phyloP scores from a whole-genome alignment of 345 rosid species.

The Heritiera littoralis region DNA sequence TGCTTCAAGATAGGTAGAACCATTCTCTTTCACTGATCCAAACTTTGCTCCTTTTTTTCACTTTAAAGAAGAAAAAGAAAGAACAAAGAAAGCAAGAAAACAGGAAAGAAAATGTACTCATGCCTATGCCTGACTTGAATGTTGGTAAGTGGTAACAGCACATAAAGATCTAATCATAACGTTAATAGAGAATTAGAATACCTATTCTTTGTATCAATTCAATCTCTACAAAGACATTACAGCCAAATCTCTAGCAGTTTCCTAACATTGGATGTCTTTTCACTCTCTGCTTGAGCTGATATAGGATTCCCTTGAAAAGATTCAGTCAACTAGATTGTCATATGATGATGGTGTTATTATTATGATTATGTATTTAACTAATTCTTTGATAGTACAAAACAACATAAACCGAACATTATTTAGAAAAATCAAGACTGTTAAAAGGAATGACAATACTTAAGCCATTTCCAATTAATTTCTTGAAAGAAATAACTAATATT shows the following conservation, averaged over 20 bases:
- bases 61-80: background rate
- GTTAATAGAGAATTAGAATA: background rate
- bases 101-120: background rate
- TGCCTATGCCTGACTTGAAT: background rate
- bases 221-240: background rate
- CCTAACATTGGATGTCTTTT: background rate
- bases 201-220: background rate
- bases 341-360: background rate
- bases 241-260: background rate
- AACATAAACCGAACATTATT: background rate
- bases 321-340: background rate
- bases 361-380: background rate
- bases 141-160: background rate
- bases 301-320: background rate
- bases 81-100: background rate
- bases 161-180: background rate
- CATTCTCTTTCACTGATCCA: background rate
- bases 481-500: background rate
- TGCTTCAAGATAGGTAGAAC: background rate
- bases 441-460: background rate
- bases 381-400: background rate
- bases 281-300: slow-evolving; percentile 2
- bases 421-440: no score
- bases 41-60: background rate
- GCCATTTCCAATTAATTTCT: background rate